Evolutionary conservation across 1,284 basidiomycete species (phyloP).

Genomic region (Cutaneotrichosporon spelunceum): DNA sequence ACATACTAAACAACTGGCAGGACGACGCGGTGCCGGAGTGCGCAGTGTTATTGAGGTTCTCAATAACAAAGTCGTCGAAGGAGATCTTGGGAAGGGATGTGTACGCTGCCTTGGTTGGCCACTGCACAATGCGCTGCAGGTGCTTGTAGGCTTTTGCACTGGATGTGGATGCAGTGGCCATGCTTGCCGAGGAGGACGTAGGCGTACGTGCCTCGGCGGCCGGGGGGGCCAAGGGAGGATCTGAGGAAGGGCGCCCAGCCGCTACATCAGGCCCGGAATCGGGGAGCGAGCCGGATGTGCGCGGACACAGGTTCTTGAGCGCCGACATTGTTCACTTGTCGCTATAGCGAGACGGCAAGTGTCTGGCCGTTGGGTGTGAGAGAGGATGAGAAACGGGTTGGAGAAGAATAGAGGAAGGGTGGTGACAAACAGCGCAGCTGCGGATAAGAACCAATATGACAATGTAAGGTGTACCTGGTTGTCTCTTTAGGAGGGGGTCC

Average conservation of each 20-base stretch:
- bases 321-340: background rate
- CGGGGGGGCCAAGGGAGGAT: background rate
- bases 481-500: too few species aligned
- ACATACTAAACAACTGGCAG: constrained; percentile 40
- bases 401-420: too few species aligned
- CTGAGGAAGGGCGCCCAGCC: too few species aligned
- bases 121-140: background rate
- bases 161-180: too few species aligned
- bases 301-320: background rate
- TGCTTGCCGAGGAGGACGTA: background rate
- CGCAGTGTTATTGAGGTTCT: too few species aligned
- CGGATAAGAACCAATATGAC: too few species aligned
- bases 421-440: too few species aligned
- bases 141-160: background rate
- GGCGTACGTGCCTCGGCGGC: background rate
- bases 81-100: background rate
- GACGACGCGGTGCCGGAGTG: constrained; percentile 18
- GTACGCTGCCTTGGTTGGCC: background rate
- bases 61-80: background rate
- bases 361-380: too few species aligned
- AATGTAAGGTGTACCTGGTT: too few species aligned
- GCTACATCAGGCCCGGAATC: background rate
- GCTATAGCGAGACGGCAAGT: background rate
- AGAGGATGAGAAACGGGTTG: too few species aligned
- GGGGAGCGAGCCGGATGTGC: background rate